phyloP scores from a whole-genome alignment of 345 rosid species.

The Iberis pinnata region DNA sequence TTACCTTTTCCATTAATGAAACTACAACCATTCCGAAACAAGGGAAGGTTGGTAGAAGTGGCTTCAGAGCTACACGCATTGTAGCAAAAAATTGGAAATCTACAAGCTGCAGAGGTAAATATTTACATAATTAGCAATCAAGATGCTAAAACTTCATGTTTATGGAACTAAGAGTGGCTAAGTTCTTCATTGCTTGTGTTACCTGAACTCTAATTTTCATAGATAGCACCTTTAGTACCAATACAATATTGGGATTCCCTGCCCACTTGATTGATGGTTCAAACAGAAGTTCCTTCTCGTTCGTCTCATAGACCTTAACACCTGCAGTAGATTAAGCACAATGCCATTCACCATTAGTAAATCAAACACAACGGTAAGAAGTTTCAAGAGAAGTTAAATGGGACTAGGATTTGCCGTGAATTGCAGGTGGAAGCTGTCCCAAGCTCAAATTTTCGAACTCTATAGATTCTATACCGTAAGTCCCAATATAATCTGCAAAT shows the following conservation, averaged over 20 bases:
- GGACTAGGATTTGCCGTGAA: slow-evolving; percentile 42
- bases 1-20: slow-evolving; percentile 69
- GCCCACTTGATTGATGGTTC: slow-evolving; percentile 77
- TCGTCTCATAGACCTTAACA: slow-evolving; percentile 55
- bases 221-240: slow-evolving; percentile 50
- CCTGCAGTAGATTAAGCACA: slow-evolving; percentile 36
- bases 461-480: slow-evolving; percentile 41
- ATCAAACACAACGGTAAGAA: background rate
- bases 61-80: slow-evolving; percentile 57
- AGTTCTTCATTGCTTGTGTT: too few relatives aligned
- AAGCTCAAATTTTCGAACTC: slow-evolving; percentile 50
- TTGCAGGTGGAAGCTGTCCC: slow-evolving; percentile 58
- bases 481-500: slow-evolving; percentile 53
- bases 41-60: slow-evolving; percentile 72
- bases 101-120: slow-evolving; percentile 40
- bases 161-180: background rate
- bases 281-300: slow-evolving; percentile 57
- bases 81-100: slow-evolving; percentile 49
- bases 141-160: slow-evolving; percentile 1
- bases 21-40: slow-evolving; percentile 54
- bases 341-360: background rate
- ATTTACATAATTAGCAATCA: background rate
- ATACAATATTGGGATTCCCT: slow-evolving; percentile 63
- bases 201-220: slow-evolving; percentile 55
- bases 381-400: background rate